Percentiles rank a stretch among this genome's conserved stretches.
phyloP scores from a whole-genome alignment of 164 flowering plant species.

The Magnolia sinica region DNA sequence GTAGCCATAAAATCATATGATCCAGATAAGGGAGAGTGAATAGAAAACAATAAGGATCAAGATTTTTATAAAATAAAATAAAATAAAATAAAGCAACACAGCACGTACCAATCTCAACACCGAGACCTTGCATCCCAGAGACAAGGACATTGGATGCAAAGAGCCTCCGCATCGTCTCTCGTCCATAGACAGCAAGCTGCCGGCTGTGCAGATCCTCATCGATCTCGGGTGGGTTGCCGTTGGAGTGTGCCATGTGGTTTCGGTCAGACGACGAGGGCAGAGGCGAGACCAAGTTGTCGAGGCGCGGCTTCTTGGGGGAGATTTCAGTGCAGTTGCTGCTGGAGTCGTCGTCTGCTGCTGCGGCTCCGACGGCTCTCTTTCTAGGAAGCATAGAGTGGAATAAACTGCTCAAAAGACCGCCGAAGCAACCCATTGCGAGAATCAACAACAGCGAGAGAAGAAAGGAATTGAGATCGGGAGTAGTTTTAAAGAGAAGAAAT shows the following conservation, averaged over 20 bases:
- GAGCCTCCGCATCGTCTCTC: constrained; percentile 89
- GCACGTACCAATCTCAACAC: constrained; percentile 82
- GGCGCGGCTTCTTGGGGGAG: constrained; percentile 37
- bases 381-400: constrained; percentile 61
- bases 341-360: constrained; percentile 18
- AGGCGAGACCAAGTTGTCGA: constrained; percentile 24
- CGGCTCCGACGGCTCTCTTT: constrained; percentile 45
- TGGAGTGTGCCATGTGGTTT: constrained; percentile 6
- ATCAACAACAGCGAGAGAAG: constrained; percentile 20
- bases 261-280: constrained; percentile 5
- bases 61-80: no score
- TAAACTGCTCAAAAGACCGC: constrained; percentile 41
- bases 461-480: constrained; percentile 21
- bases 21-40: no score
- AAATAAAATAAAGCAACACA: neutral
- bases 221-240: constrained; percentile 48
- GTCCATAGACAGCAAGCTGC: constrained; percentile 93
- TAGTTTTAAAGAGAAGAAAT: constrained; percentile 4
- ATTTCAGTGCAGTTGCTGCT: constrained; percentile 13
- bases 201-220: constrained; percentile 97
- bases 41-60: no score
- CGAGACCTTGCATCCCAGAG: constrained; percentile 94
- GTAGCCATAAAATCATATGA: no score
- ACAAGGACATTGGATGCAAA: constrained; percentile 81
- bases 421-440: constrained; percentile 23